Evolutionary conservation across 139 green algal genomes (phyloP), one percentile per base, ranked within the genome.

Genomic region (Coelastrella sp.): DNA sequence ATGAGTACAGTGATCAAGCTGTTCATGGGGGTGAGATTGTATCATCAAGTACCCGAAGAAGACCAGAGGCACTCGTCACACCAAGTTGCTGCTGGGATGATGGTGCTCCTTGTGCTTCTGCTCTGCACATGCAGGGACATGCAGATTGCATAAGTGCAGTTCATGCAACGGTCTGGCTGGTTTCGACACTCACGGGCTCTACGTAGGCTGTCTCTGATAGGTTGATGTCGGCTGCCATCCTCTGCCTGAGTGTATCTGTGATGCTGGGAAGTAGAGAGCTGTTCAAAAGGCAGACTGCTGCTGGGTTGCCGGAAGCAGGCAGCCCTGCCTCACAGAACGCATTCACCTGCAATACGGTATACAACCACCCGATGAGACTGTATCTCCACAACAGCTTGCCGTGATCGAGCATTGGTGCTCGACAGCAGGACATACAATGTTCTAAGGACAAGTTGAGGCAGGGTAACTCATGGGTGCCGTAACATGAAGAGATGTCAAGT

Each of bases 201-300:
- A 57, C 34, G 32, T 93, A 98, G 0, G 95, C 95, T 5, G 95
- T 98, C 72, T 98, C 95, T 2, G 81, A 86, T 5, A 96, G 87
- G 74, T 97, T 98, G 23, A 92, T 94, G 62, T 98, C 95, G 17
- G 78, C 83, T 19, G 95, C 95, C 25, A 96, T 92, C 0, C 62
- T 68, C 66, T 91, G 87, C 4, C 89, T 79, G 8, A 66, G 17
- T 9, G 69, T 74, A 25, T 90, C 75, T 40, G 25, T n/a, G 0
- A 92, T 71, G 5, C 40, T 23, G 0, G 35, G 15, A 5, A 86
- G 79, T 51, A 73, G 40, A 4, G 9, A 23, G 2, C n/a, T 7
- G 0, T 71, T 35, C 38, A 95, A 37, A 62, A 96, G 77, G 72
- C 87, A 88, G 27, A 98, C 92, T 23, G 94, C 95, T 72, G 95